Conservation (phyloP, 1,139 yeast genomes). For the Candida tetrigidarum region DNA sequence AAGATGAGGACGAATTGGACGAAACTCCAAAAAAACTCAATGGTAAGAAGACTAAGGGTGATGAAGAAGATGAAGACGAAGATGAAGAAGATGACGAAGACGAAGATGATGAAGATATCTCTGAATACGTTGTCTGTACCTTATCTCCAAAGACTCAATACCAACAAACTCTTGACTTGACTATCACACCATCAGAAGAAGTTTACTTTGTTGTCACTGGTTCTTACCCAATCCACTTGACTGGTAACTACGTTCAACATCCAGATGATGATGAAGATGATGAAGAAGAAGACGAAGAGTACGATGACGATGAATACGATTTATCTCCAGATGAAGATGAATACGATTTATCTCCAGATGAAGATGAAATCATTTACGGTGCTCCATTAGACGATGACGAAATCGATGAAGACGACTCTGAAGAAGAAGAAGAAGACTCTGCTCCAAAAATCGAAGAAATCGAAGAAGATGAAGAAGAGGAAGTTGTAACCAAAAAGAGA, state of each 20-base stretch:
- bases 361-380: constrained; percentile 54
- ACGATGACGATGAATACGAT: constrained; percentile 77
- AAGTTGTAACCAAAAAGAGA: constrained; percentile 40
- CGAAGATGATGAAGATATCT: constrained; percentile 59
- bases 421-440: constrained; percentile 36
- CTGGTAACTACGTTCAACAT: constrained; percentile 96
- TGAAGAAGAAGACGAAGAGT: constrained; percentile 53
- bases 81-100: constrained; percentile 63
- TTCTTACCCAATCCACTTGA: constrained; percentile 87
- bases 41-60: constrained; percentile 34
- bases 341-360: constrained; percentile 60
- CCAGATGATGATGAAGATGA: constrained; percentile 79
- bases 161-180: constrained; percentile 91
- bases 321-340: constrained; percentile 94
- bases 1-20: constrained; percentile 46
- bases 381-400: constrained; percentile 61
- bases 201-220: constrained; percentile 95
- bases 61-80: constrained; percentile 52
- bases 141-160: constrained; percentile 81
- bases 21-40: constrained; percentile 12
- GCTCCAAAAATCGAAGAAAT: constrained; percentile 29
- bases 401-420: constrained; percentile 63
- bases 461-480: constrained; percentile 43
- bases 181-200: constrained; percentile 93
- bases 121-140: constrained; percentile 87